Evolutionary conservation across 225 moss, liverwort and hornwort species (phyloP).

Genomic region (Climacium dendroides): DNA sequence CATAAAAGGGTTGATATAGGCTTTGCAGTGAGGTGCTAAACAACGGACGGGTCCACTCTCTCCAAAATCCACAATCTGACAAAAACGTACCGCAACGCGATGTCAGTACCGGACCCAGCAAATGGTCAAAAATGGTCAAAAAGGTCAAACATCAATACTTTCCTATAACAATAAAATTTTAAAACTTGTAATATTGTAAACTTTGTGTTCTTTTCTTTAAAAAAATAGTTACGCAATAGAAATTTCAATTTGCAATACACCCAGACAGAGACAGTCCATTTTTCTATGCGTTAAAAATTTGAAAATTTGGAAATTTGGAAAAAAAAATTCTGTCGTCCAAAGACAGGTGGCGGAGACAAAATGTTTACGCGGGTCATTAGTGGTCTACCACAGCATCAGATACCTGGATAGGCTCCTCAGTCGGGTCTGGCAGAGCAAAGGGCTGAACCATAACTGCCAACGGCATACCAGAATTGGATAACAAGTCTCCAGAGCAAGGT

Average conservation of each 20-base stretch:
- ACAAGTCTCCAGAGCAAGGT: conserved; percentile 91
- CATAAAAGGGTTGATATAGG: conserved; percentile 91
- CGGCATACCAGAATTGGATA: conserved; percentile 89
- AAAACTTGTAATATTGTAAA: background rate
- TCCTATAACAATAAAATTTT: background rate
- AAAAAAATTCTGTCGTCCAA: too few relatives aligned
- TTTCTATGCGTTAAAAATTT: background rate
- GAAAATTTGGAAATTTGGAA: background rate
- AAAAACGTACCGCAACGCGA: background rate
- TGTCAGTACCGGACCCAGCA: background rate
- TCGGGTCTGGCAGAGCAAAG: conserved; percentile 74
- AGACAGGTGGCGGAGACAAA: background rate
- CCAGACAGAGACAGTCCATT: background rate
- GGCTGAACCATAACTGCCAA: conserved; percentile 96
- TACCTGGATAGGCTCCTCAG: conserved; percentile 93
- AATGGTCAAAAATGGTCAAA: background rate
- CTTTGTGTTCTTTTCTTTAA: background rate
- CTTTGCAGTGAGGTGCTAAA: conserved; percentile 76
- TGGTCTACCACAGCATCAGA: background rate
- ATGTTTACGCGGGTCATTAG: background rate
- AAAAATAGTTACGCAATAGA: background rate
- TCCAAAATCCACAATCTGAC: conserved; percentile 94
- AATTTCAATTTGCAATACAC: background rate
- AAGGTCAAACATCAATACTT: background rate
- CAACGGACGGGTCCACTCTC: conserved; percentile 98